A percentile compares a stretch with the other conserved stretches of the same genome.
These are phyloP conservation scores for Heliamphora pulchella DNA, from an alignment of 179 eudicot species.

Conservation along the genomic window DNA sequence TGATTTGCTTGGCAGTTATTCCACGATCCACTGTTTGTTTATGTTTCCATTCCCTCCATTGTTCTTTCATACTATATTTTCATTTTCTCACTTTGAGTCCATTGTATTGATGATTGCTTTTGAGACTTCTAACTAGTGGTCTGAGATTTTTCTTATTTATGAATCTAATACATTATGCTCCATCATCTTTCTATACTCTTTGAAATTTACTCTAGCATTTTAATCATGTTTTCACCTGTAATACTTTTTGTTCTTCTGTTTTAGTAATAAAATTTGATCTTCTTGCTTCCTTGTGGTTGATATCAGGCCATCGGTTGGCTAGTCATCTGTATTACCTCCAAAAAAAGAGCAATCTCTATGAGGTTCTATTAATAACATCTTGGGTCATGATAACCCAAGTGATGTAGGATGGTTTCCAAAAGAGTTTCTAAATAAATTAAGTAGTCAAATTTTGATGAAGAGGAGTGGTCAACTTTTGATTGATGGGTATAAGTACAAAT, in stretches of 20 bases:
- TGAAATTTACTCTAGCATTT: background rate
- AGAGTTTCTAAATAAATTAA: too few relatives aligned
- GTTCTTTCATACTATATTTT: background rate
- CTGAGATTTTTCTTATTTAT: background rate
- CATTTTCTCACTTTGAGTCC: background rate
- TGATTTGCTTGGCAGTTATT: constrained; percentile 11
- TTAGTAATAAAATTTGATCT: too few relatives aligned
- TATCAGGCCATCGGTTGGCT: background rate
- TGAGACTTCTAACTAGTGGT: background rate
- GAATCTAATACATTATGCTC: background rate
- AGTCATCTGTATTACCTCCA: background rate
- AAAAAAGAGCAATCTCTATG: background rate
- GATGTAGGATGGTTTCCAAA: too few relatives aligned
- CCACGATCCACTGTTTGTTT: background rate
- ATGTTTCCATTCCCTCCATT: background rate
- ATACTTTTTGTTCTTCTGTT: background rate
- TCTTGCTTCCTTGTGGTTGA: too few relatives aligned
- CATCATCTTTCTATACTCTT: background rate
- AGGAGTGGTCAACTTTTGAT: too few relatives aligned
- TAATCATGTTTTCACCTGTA: background rate
- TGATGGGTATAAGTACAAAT: too few relatives aligned
- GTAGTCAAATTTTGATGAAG: too few relatives aligned
- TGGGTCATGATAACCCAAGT: too few relatives aligned
- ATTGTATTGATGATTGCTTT: background rate
- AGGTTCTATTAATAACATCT: too few relatives aligned